Base-by-base conservation (phyloP, 2,329 filamentous ascomycete species). In the Furcasterigmium sp. region DNA sequence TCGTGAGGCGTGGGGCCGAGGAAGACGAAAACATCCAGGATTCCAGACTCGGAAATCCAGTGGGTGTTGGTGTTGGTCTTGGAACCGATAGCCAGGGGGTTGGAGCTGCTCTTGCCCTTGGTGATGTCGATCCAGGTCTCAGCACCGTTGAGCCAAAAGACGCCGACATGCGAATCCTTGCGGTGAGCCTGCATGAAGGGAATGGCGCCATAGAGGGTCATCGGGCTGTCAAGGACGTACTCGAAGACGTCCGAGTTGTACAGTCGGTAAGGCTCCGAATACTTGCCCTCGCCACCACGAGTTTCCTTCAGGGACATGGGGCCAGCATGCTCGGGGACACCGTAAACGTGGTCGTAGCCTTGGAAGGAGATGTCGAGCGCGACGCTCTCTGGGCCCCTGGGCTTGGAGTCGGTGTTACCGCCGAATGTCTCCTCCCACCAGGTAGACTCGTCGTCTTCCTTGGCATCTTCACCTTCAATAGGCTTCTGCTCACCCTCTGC, bases 351-450 rank as follows among this genome's bases (percentile, higher is more conserved):
- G 42, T 87, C 84, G 59, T 95, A 98, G 28, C 87, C 90, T 2
- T 87, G 82, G 65, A 98, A 98, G 0, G 85, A 84, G 54, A 98
- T 91, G 59, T 98, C 93, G 46, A 98, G 67, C 13, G 80, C 90
- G 36, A 98, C 75, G 59, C 91, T 93, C 65, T 98, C 93, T 0
- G 93, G 93, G 2, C 93, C 93, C 56, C 83, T 82, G n/a, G 93
- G 91, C 67, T 98, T 98, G 5, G 84, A 80, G 63, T 98, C 93
- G 0, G 91, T 97, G 62, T 93, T 95, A 48, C 91, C 91, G 51
- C 91, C 91, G 63, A 98, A 98, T 1, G 78, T 80, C 69, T 98
- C 93, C 7, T 98, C 93, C 93, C 93, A 98, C 89, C 90, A 96
- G 4, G 91, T 96, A 65, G 84, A 86, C 60, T 96, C 87, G 51